Percentiles rank a stretch among this genome's conserved stretches.
These are phyloP conservation scores for Gamarada debralockiae DNA, from an alignment of 495 filamentous ascomycete genomes.

Conservation along the genomic window DNA sequence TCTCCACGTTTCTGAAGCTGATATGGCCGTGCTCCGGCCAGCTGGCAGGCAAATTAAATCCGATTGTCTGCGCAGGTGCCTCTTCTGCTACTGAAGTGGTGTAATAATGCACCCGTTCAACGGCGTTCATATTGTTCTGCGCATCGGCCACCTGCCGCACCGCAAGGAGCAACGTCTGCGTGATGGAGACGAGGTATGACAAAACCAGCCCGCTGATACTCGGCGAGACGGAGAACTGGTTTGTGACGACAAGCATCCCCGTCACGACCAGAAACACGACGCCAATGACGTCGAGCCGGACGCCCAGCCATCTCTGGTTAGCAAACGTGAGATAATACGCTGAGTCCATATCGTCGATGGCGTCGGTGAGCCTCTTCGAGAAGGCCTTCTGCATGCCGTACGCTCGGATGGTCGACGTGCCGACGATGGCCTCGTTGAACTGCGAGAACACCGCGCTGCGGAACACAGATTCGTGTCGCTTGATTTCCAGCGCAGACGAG, in stretches of 20 bases:
- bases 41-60: slow-evolving; percentile 8
- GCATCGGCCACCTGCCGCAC: slow-evolving; percentile 90
- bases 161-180: slow-evolving; percentile 90
- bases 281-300: slow-evolving; percentile 78
- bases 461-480: slow-evolving; percentile 86
- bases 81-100: slow-evolving; percentile 65
- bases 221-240: slow-evolving; percentile 74
- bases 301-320: slow-evolving; percentile 87
- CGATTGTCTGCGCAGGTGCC: slow-evolving; percentile 57
- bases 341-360: slow-evolving; percentile 84
- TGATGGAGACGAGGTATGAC: slow-evolving; percentile 83
- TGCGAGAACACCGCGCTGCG: slow-evolving; percentile 80
- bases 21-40: slow-evolving; percentile 33
- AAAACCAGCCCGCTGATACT: slow-evolving; percentile 82
- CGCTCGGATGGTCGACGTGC: slow-evolving; percentile 76
- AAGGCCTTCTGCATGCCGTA: slow-evolving; percentile 78
- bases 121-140: slow-evolving; percentile 93
- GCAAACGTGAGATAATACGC: slow-evolving; percentile 93
- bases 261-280: slow-evolving; percentile 77
- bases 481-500: slow-evolving; percentile 83
- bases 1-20: slow-evolving; percentile 28
- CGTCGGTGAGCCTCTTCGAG: slow-evolving; percentile 68
- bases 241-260: slow-evolving; percentile 89
- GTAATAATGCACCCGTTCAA: slow-evolving; percentile 90
- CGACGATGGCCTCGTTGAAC: slow-evolving; percentile 80